Percentiles rank a stretch among this genome's conserved stretches.
phyloP scores from a whole-genome alignment of 805 yeast species.

The Spathaspora girioi region DNA sequence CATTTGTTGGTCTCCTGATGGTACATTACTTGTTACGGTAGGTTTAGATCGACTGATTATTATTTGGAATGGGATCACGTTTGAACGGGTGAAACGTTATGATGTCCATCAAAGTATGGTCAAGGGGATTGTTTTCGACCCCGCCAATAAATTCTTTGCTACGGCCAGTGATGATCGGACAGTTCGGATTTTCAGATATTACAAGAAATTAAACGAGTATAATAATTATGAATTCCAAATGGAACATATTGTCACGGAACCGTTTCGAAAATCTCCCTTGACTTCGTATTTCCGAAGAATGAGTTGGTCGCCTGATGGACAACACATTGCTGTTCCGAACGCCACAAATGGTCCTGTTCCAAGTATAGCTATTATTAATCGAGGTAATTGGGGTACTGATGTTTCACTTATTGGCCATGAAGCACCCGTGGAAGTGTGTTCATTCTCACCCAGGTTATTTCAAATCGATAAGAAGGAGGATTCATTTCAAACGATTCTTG shows the following conservation, averaged over 20 bases:
- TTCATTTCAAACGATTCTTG: conserved; percentile 66
- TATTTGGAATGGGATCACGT: conserved; percentile 90
- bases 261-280: conserved; percentile 84
- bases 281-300: conserved; percentile 84
- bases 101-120: conserved; percentile 95
- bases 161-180: conserved; percentile 96
- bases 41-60: conserved; percentile 92
- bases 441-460: conserved; percentile 69
- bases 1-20: conserved; percentile 97
- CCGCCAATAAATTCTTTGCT: conserved; percentile 96
- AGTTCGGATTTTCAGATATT: conserved; percentile 81
- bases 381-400: conserved; percentile 79
- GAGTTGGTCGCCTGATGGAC: conserved; percentile 93
- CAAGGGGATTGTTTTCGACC: conserved; percentile 95
- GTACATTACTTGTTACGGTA: conserved; percentile 84
- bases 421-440: conserved; percentile 78
- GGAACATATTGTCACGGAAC: conserved; percentile 78
- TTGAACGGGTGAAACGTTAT: conserved; percentile 82
- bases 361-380: conserved; percentile 64
- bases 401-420: conserved; percentile 78
- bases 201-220: conserved; percentile 50
- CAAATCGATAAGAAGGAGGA: conserved; percentile 31
- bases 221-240: conserved; percentile 77
- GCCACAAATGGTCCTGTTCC: conserved; percentile 83
- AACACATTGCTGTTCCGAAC: conserved; percentile 79